Percentiles rank a stretch among this genome's conserved stretches.
Conservation (phyloP, 129 eudicot species). For the Pittosporum tobira region DNA sequence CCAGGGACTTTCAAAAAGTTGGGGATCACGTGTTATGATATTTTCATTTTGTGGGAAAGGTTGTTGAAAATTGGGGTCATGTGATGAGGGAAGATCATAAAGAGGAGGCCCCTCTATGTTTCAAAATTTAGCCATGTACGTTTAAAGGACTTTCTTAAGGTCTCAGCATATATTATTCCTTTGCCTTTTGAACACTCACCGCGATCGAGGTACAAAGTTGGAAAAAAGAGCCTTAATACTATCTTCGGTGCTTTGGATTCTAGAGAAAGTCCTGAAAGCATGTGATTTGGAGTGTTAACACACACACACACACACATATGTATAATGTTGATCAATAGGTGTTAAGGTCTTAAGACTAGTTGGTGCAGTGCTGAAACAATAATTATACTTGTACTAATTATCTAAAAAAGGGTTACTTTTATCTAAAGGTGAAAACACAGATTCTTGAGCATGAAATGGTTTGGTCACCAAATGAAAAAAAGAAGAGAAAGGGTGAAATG, state of each 20-base stretch:
- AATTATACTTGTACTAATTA: too few relatives aligned
- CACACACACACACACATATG: too few relatives aligned
- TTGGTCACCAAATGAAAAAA: too few relatives aligned
- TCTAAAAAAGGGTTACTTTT: too few relatives aligned
- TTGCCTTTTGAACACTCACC: slow-evolving; percentile 37
- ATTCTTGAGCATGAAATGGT: too few relatives aligned
- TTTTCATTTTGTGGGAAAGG: slow-evolving; percentile 1
- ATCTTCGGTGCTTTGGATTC: slow-evolving; percentile 39
- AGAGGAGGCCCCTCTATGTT: slow-evolving; percentile 8
- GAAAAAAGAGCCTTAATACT: slow-evolving; percentile 23
- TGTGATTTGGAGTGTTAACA: slow-evolving; percentile 38
- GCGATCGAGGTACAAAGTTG: slow-evolving; percentile 14
- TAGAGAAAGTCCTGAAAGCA: slow-evolving; percentile 48
- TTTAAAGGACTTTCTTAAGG: slow-evolving; percentile 16
- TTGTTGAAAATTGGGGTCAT: slow-evolving; percentile 29
- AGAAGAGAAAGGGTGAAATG: too few relatives aligned
- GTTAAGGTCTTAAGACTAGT: too few relatives aligned
- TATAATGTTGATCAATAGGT: too few relatives aligned
- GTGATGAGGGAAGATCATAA: slow-evolving; percentile 17
- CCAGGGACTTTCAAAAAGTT: background rate
- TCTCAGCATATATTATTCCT: slow-evolving; percentile 37
- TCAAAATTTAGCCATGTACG: slow-evolving; percentile 10
- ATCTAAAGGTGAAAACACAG: too few relatives aligned
- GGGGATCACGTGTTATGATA: slow-evolving; percentile 17
- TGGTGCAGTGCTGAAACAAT: too few relatives aligned